Conservation (phyloP, 169 alveolate species). For the Plasmodium gaboni region DNA sequence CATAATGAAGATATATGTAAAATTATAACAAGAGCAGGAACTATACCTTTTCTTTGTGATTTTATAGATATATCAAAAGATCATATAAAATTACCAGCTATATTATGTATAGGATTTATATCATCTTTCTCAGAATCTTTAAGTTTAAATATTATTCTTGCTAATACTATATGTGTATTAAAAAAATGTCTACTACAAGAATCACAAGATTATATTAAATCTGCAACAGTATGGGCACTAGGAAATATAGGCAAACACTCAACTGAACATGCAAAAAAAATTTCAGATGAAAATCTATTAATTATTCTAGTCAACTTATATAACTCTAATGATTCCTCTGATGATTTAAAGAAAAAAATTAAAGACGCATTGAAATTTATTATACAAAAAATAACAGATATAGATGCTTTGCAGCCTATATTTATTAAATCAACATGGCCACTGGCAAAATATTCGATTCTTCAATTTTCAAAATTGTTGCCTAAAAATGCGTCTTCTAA, state of each 20-base stretch:
- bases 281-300: constrained; percentile 47
- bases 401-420: constrained; percentile 61
- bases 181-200: constrained; percentile 56
- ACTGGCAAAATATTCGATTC: constrained; percentile 62
- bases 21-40: constrained; percentile 68
- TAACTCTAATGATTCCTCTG: constrained; percentile 59
- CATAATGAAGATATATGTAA: constrained; percentile 74
- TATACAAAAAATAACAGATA: constrained; percentile 51
- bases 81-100: constrained; percentile 46
- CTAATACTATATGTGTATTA: constrained; percentile 51
- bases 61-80: constrained; percentile 48
- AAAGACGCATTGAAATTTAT: constrained; percentile 31
- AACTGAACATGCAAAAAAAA: constrained; percentile 57
- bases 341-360: constrained; percentile 61
- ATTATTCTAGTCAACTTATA: constrained; percentile 60
- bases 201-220: constrained; percentile 57
- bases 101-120: constrained; percentile 66
- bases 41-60: constrained; percentile 66
- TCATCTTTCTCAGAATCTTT: constrained; percentile 57
- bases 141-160: constrained; percentile 62
- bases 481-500: constrained; percentile 51
- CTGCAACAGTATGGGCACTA: constrained; percentile 49
- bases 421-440: constrained; percentile 30
- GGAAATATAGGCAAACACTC: constrained; percentile 74
- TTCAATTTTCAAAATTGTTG: constrained; percentile 51